Percentiles rank a stretch among this genome's conserved stretches.
Evolutionary conservation across 176 grass and related monocot species (phyloP).

Genomic region (Typha latifolia): DNA sequence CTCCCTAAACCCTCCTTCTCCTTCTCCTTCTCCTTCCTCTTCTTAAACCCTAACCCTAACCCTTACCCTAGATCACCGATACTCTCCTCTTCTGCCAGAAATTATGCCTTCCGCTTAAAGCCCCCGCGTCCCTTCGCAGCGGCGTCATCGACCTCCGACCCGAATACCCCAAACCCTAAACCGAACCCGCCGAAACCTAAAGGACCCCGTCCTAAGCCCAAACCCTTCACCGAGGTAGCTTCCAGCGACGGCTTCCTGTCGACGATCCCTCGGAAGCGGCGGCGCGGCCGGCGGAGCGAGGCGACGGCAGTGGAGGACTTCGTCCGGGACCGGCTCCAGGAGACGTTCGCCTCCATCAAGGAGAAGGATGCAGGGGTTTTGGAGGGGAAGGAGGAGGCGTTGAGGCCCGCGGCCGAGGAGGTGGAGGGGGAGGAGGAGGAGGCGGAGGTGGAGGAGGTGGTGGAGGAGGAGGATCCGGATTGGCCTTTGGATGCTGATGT

Average conservation of each 20-base stretch:
- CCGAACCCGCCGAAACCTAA: background rate
- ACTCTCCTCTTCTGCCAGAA: background rate
- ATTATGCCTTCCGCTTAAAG: background rate
- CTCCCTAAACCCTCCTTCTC: background rate
- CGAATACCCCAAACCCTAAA: slow-evolving; percentile 2
- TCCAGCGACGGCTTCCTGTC: slow-evolving; percentile 18
- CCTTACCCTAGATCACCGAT: no score
- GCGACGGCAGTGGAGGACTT: slow-evolving; percentile 61
- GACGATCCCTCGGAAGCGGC: slow-evolving; percentile 43
- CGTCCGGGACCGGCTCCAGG: slow-evolving; percentile 55
- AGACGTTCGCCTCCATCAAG: slow-evolving; percentile 63
- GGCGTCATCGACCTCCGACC: background rate
- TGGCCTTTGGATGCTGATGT: slow-evolving; percentile 88
- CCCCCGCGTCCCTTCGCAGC: background rate
- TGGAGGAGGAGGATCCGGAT: slow-evolving; percentile 73
- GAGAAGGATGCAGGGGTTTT: slow-evolving; percentile 42
- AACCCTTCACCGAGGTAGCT: background rate
- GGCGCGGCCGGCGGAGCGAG: slow-evolving; percentile 45
- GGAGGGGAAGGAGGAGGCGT: slow-evolving; percentile 14
- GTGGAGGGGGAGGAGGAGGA: slow-evolving; percentile 7
- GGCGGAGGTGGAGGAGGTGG: slow-evolving; percentile 33
- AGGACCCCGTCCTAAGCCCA: background rate
- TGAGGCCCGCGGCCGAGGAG: slow-evolving; percentile 3
- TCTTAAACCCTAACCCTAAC: background rate
- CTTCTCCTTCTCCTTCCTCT: background rate